Base-by-base conservation (phyloP, 345 rosid genomes). In the Noccaea bulbosa region DNA sequence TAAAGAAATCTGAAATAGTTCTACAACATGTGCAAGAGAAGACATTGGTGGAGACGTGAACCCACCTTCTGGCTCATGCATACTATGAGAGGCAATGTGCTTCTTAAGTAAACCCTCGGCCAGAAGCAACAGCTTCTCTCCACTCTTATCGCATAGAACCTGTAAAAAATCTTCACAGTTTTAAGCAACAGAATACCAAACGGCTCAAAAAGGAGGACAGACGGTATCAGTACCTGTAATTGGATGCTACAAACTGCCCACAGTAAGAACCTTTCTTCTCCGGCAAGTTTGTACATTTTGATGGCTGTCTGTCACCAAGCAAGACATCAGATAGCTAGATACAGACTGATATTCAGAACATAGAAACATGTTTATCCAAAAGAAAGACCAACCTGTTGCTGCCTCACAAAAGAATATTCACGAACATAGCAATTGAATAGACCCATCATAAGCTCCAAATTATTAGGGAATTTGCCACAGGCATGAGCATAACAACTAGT, bases 231-330 rank as follows among this genome's bases (percentile, higher is more conserved):
- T 82, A 94, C 99, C 88, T 94, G 99, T 71, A 94, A 85, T 35
- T 94, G 99, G 81, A 91, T 88, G 90, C 98, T 94, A 82, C 98
- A 91, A 77, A 94, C 96, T 52, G 99, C 96, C 99, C 99, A 91
- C 32, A 94, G 98, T 84, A 91, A 78, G 72, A 85, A 91, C 77
- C 96, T 84, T 77, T 91, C 99, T 83, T 94, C 98, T 54, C 97
- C 96, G 43, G 80, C 87, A 63, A 84, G 84, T 74, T 94, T 94
- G 77, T 94, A 91, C 99, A 94, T 89, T 84, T 88, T 94, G 66
- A 94, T 91, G 67, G 99, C 96, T 66, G 88, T 89, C 99, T 94
- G 96, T 69, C 74, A 83, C 27, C 75, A 76, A 56, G 46, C 16
- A 68, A 77, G 55, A 59, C 52, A 77, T 64, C 65, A 65, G 67